Base-by-base conservation (phyloP, 176 grass and related monocot species). In the Phragmites australis region DNA sequence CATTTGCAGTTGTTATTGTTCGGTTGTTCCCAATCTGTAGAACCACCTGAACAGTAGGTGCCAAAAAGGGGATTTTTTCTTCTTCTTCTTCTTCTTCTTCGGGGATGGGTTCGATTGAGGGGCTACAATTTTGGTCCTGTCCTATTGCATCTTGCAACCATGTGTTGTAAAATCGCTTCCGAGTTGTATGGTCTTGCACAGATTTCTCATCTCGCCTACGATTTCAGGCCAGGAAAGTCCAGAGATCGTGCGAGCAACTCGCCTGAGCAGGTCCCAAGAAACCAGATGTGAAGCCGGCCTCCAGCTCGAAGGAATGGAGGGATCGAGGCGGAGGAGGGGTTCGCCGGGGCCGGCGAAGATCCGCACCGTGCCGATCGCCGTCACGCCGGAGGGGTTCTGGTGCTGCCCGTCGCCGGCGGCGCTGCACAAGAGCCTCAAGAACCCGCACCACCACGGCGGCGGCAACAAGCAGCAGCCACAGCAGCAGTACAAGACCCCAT, bases 341-440 rank as follows among this genome's bases (percentile, higher is more conserved):
- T 78, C 80, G 45, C 83, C 88, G 9, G 62, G 44, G 18, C 72
- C 39, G 61, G 34, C 81, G 29, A 89, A 82, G 81, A 64, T 85
- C 43, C 86, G 91, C 44, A 83, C 85, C 50, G 94, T 97, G 57
- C 91, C 91, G 5, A 93, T 97, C 57, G 94, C 94, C 27, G 94
- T 97, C 68, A 97, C 94, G 52, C 86, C 94, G 43, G 91, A 97
- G 81, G 94, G 94, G 4, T 93, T 93, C 85, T 93, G 94, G 94
- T 97, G 94, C 78, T 97, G 94, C 85, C 94, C 94, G 30, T 97
- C 91, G 55, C 94, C 94, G 13, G 91, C 94, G 2, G 91, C 87
- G 45, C 81, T 93, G 51, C 94, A 97, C 78, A 97, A 93, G 77
- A 91, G 88, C 88, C 86, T 93, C 65, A 93, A 93, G 81, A 87